phyloP scores from a whole-genome alignment of 371 early-diverging fungal species.

The Smittium mucronatum region DNA sequence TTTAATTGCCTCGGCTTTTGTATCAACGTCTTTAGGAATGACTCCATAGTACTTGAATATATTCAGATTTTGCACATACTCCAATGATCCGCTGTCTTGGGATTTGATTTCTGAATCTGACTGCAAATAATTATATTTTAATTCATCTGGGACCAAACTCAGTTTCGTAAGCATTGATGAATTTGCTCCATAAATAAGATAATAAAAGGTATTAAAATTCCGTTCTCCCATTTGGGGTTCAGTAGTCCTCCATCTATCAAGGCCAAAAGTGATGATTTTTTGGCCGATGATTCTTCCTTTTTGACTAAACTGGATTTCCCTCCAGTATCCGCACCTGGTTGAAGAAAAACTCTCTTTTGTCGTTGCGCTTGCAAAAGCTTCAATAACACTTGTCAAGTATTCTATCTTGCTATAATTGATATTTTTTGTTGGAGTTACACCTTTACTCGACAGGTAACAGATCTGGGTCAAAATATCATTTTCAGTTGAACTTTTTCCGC shows the following conservation, averaged over 20 bases:
- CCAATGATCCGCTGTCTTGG: not conserved
- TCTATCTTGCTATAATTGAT: constrained; percentile 59
- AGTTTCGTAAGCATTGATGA: constrained; percentile 44
- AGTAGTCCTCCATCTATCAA: constrained; percentile 69
- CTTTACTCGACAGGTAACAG: constrained; percentile 50
- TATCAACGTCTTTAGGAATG: constrained; percentile 37
- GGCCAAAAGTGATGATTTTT: constrained; percentile 69
- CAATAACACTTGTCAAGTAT: constrained; percentile 60
- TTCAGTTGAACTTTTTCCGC: constrained; percentile 64
- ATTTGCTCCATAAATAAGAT: constrained; percentile 49
- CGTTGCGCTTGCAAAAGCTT: constrained; percentile 71
- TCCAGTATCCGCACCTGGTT: constrained; percentile 71
- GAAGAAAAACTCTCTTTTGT: constrained; percentile 59
- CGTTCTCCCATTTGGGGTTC: constrained; percentile 48
- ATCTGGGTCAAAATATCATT: constrained; percentile 52
- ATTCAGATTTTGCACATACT: constrained; percentile 34
- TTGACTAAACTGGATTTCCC: constrained; percentile 74
- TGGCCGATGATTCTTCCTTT: constrained; percentile 74
- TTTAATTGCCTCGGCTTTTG: constrained; percentile 10
- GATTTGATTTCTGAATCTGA: not conserved
- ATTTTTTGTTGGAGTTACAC: constrained; percentile 49
- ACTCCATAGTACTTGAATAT: constrained; percentile 18
- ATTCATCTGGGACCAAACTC: constrained; percentile 35
- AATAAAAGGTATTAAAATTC: constrained; percentile 83
- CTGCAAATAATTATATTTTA: constrained; percentile 25